These are phyloP conservation scores for Sutorius eximius DNA, from an alignment of 1,284 basidiomycete genomes.

Conservation along the genomic window DNA sequence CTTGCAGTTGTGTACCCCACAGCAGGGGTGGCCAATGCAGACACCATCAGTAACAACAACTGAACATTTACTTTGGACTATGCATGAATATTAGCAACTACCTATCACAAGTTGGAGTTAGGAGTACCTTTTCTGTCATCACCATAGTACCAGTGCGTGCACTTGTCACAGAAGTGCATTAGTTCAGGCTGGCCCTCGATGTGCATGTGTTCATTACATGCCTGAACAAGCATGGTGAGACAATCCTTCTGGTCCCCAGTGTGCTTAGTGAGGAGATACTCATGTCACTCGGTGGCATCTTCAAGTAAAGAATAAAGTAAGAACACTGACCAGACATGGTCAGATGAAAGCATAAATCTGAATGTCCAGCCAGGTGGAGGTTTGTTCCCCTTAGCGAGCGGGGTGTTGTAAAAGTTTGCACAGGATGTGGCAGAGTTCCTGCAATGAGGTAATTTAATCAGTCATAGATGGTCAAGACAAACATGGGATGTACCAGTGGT, in stretches of 20 bases:
- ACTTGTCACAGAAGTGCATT: conserved; percentile 25
- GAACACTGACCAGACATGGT: not conserved
- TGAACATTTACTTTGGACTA: not conserved
- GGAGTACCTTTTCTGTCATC: not conserved
- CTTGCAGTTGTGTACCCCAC: no score
- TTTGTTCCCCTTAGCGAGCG: not conserved
- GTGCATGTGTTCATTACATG: conserved; percentile 14
- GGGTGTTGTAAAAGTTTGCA: not conserved
- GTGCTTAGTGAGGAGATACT: not conserved
- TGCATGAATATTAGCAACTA: no score
- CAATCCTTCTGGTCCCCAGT: not conserved
- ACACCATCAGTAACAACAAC: not conserved
- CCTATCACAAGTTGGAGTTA: no score
- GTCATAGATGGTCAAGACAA: not conserved
- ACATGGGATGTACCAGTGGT: not conserved
- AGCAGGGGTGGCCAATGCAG: no score
- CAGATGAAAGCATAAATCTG: not conserved
- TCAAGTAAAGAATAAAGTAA: not conserved
- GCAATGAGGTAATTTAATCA: no score
- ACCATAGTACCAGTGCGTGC: conserved; percentile 7
- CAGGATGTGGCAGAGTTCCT: not conserved
- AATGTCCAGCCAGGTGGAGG: not conserved
- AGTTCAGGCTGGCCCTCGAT: conserved; percentile 24
- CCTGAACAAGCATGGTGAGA: conserved; percentile 17
- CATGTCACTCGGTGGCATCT: not conserved